phyloP scores from a whole-genome alignment of 805 yeast genomes.

The Zygoascus flipseniorum region DNA sequence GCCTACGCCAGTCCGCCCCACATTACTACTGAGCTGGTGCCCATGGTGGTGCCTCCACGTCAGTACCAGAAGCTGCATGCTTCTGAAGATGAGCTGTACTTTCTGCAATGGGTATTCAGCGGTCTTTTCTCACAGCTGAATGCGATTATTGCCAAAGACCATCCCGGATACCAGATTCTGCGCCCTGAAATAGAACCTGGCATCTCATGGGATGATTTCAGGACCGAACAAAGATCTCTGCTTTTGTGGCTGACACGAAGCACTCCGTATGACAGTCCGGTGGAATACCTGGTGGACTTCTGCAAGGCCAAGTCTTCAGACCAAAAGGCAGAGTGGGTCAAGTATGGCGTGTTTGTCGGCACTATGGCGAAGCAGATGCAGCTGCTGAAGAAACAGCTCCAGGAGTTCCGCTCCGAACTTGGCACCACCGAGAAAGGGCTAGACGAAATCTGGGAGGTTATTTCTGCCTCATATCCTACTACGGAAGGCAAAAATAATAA shows the following conservation, averaged over 20 bases:
- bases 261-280: not conserved
- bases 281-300: conserved; percentile 1
- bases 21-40: conserved; percentile 11
- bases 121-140: conserved; percentile 12
- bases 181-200: conserved; percentile 18
- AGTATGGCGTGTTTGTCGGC: conserved; percentile 2
- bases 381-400: not conserved
- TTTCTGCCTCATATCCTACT: conserved; percentile 1
- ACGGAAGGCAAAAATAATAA: not conserved
- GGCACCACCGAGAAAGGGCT: not conserved
- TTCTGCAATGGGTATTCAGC: conserved; percentile 17
- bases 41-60: conserved; percentile 12
- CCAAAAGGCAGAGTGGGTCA: conserved; percentile 1
- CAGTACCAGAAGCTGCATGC: conserved; percentile 4
- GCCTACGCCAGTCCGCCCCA: conserved; percentile 7
- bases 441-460: not conserved
- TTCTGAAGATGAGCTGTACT: conserved; percentile 15
- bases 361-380: conserved; percentile 2
- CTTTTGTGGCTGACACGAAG: conserved; percentile 12
- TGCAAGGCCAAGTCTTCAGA: not conserved
- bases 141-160: conserved; percentile 1
- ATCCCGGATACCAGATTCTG: conserved; percentile 13
- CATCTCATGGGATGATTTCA: conserved; percentile 18
- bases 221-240: conserved; percentile 12
- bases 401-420: not conserved